Percentiles rank a stretch among this genome's conserved stretches.
phyloP scores from a whole-genome alignment of 805 yeast species.

The Candida ortonii region DNA sequence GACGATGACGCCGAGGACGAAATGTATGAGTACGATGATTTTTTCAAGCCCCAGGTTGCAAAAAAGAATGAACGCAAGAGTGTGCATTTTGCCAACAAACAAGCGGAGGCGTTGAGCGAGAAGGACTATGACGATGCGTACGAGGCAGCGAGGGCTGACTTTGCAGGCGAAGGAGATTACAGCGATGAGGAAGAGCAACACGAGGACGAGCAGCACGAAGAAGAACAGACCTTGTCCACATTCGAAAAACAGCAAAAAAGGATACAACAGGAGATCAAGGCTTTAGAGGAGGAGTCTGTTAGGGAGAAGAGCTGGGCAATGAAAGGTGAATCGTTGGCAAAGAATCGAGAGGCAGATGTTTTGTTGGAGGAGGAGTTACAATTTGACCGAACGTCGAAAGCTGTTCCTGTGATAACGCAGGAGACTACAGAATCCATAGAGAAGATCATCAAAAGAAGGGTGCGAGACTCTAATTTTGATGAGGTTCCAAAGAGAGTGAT shows the following conservation, averaged over 20 bases:
- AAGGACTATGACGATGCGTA: slow-evolving; percentile 62
- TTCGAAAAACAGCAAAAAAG: slow-evolving; percentile 80
- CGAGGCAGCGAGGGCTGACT: slow-evolving; percentile 59
- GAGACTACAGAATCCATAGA: slow-evolving; percentile 85
- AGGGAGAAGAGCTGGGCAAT: slow-evolving; percentile 92
- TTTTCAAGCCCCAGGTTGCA: slow-evolving; percentile 44
- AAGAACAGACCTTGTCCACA: slow-evolving; percentile 53
- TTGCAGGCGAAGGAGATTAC: slow-evolving; percentile 44
- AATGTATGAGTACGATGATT: slow-evolving; percentile 61
- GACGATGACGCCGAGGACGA: slow-evolving; percentile 48
- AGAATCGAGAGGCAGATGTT: slow-evolving; percentile 81
- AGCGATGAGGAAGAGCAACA: slow-evolving; percentile 35
- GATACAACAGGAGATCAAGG: slow-evolving; percentile 71
- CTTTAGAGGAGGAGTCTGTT: slow-evolving; percentile 80
- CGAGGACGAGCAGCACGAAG: slow-evolving; percentile 38
- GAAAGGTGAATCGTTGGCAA: slow-evolving; percentile 86
- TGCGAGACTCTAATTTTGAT: slow-evolving; percentile 72
- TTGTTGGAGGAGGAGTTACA: slow-evolving; percentile 77
- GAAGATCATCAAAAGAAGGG: slow-evolving; percentile 82
- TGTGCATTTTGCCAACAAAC: slow-evolving; percentile 26
- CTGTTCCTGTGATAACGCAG: slow-evolving; percentile 91
- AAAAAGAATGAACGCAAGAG: slow-evolving; percentile 14
- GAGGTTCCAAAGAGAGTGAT: slow-evolving; percentile 76
- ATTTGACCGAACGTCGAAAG: slow-evolving; percentile 90
- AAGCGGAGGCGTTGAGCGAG: slow-evolving; percentile 50